A percentile compares a stretch with the other conserved stretches of the same genome.
These are phyloP conservation scores for Aspergillus leporis DNA, from an alignment of 495 filamentous ascomycete species.

Conservation along the genomic window DNA sequence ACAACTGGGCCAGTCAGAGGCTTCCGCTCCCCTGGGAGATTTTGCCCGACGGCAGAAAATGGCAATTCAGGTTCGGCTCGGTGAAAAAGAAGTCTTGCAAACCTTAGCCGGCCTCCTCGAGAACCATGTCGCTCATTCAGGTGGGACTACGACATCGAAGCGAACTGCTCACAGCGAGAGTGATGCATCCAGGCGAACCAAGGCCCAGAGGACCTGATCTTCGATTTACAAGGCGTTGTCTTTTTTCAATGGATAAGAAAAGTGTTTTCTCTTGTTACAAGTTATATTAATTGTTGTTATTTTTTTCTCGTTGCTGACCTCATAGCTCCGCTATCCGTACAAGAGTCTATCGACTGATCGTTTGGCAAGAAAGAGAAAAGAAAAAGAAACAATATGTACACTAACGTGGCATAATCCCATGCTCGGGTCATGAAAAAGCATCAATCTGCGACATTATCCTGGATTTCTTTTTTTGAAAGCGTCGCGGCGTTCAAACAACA, in stretches of 20 bases:
- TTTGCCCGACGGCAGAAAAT: constrained; percentile 52
- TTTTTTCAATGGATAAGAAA: constrained; percentile 5
- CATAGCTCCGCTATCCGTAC: constrained; percentile 47
- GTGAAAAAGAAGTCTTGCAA: constrained; percentile 75
- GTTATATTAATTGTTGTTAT: constrained; percentile 26
- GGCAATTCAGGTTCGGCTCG: constrained; percentile 74
- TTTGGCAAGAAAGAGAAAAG: constrained; percentile 13
- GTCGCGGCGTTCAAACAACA: constrained; percentile 15
- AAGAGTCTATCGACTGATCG: constrained; percentile 29
- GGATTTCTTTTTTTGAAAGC: constrained; percentile 20
- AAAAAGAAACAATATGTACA: constrained; percentile 44
- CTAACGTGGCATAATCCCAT: constrained; percentile 35
- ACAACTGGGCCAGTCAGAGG: constrained; percentile 23
- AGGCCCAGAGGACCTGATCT: constrained; percentile 37
- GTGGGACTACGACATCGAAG: constrained; percentile 15
- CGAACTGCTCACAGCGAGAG: constrained; percentile 24
- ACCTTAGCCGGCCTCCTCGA: constrained; percentile 43
- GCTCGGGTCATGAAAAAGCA: constrained; percentile 22
- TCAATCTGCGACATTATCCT: constrained; percentile 32
- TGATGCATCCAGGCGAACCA: constrained; percentile 38
- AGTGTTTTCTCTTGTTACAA: constrained; percentile 28
- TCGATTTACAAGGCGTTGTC: constrained; percentile 8
- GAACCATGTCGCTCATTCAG: constrained; percentile 13
- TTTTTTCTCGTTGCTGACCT: constrained; percentile 40
- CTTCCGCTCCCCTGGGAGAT: constrained; percentile 24